Base-by-base conservation (phyloP, 1,139 yeast genomes). In the Geotrichum europaeum region DNA sequence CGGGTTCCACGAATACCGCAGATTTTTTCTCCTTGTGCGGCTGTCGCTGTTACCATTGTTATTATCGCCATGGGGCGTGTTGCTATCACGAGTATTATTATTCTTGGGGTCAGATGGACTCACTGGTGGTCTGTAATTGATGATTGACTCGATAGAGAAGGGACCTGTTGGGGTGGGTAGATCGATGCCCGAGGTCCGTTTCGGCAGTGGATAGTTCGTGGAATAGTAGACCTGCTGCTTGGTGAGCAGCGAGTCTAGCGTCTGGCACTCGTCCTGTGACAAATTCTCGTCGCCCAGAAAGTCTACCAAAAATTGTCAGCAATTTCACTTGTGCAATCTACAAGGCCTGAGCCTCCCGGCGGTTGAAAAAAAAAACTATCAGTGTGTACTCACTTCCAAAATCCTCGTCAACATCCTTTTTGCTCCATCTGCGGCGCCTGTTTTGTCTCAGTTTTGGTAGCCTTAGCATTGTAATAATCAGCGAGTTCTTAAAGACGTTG, bases 261-360 rank as follows among this genome's bases (percentile, higher is more conserved):
- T 57, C 13, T 40, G 22, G 28, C 56, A 47, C 24, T 57, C 60
- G 7, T 36, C 60, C 4, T 50, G 47, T 15, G 60, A 40, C 25
- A 57, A 34, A 22, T 49, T 51, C 40, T 57, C 60, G 36, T 57
- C 60, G 13, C 60, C 60, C 2, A 57, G 53, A 49, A 28, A 57
- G 18, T 52, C 59, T 57, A 30, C 30, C 12, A 24, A 24, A 24
- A 24, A 5, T 24, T 24, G 25, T 24, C 25, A 24, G 25, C 4
- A 24, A 24, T 24, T 24, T 24, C 25, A 24, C 25, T 24, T 5
- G 25, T 24, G 25, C 25, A 24, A 1, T 24, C 25, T 24, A 24
- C 25, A 24, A 24, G 25, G 25, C 25, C 36, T 10, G 7, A 32
- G 36, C 34, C n/a, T n/a, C 34, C 5, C 34, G 34, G 34, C 36